These are phyloP conservation scores for Eucommia ulmoides DNA, from an alignment of 257 asterid species.

Conservation along the genomic window DNA sequence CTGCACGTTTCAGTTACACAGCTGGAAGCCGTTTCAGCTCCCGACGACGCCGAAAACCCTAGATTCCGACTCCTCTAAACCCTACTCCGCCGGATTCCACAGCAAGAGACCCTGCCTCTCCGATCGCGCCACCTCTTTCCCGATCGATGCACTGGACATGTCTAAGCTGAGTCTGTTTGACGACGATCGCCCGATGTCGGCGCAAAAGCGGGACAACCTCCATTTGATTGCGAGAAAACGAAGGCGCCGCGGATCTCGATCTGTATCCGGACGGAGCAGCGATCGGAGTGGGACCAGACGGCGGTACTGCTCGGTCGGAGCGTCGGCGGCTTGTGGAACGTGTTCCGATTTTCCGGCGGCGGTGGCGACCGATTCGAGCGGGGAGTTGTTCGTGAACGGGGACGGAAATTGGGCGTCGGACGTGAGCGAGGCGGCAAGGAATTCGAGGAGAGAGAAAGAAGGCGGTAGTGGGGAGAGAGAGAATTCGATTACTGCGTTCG, in stretches of 20 bases:
- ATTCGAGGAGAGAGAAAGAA: constrained; percentile 15
- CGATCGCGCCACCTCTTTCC: constrained; percentile 62
- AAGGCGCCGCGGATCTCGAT: constrained; percentile 72
- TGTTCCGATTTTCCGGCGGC: constrained; percentile 84
- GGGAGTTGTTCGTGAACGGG: constrained; percentile 73
- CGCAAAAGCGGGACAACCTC: constrained; percentile 25
- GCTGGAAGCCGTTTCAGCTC: constrained; percentile 42
- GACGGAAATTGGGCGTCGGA: constrained; percentile 90
- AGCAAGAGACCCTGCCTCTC: constrained; percentile 80
- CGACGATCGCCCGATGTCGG: constrained; percentile 37
- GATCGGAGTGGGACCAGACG: constrained; percentile 54
- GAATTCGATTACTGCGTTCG: background rate
- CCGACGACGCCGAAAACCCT: constrained; percentile 28
- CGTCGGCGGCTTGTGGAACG: constrained; percentile 81
- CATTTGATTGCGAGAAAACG: constrained; percentile 66
- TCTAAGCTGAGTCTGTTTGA: constrained; percentile 75
- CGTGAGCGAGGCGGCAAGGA: constrained; percentile 64
- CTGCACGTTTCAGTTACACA: constrained; percentile 35
- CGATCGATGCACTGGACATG: constrained; percentile 76
- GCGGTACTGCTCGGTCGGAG: constrained; percentile 64
- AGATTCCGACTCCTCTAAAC: constrained; percentile 43
- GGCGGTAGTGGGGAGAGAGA: background rate
- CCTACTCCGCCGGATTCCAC: constrained; percentile 22
- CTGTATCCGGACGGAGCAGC: constrained; percentile 88
- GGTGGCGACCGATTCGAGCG: constrained; percentile 89